Conservation (phyloP, 2,329 filamentous ascomycete genomes). For the Lanzia echinophila region DNA sequence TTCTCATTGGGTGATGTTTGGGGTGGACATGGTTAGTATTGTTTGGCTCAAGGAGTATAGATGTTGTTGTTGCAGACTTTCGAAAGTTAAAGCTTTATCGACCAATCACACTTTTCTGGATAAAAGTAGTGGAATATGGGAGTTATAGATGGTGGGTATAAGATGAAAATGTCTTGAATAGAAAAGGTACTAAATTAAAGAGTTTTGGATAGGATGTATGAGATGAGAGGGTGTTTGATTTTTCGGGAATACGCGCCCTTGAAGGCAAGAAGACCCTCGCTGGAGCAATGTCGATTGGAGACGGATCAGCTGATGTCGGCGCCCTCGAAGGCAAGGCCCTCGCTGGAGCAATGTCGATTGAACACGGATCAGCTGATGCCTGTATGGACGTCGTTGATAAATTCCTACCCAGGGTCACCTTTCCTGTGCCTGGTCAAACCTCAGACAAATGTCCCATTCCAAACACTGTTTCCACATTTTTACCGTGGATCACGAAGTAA, state of each 20-base stretch:
- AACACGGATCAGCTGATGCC: background rate
- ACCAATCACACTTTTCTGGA: too few relatives aligned
- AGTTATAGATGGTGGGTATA: too few relatives aligned
- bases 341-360: constrained; percentile 25
- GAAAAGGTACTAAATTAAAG: too few relatives aligned
- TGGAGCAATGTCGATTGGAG: constrained; percentile 20
- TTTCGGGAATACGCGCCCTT: constrained; percentile 10
- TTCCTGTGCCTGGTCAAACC: background rate
- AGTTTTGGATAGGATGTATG: too few relatives aligned
- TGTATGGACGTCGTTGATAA: constrained; percentile 4
- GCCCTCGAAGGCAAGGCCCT: constrained; percentile 22
- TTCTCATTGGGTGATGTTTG: constrained; percentile 13
- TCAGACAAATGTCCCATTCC: constrained; percentile 1
- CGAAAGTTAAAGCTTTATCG: constrained; percentile 20
- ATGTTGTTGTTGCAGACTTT: background rate
- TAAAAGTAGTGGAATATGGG: too few relatives aligned
- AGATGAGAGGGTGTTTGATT: too few relatives aligned
- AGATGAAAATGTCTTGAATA: too few relatives aligned
- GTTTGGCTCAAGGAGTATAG: background rate
- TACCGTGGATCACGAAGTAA: background rate
- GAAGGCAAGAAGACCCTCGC: constrained; percentile 26
- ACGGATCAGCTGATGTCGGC: background rate
- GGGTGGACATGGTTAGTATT: background rate
- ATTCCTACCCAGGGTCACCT: background rate
- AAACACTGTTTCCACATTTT: background rate